phyloP scores from a whole-genome alignment of 352 stramenopile genomes.

The Pythium utonaiense region DNA sequence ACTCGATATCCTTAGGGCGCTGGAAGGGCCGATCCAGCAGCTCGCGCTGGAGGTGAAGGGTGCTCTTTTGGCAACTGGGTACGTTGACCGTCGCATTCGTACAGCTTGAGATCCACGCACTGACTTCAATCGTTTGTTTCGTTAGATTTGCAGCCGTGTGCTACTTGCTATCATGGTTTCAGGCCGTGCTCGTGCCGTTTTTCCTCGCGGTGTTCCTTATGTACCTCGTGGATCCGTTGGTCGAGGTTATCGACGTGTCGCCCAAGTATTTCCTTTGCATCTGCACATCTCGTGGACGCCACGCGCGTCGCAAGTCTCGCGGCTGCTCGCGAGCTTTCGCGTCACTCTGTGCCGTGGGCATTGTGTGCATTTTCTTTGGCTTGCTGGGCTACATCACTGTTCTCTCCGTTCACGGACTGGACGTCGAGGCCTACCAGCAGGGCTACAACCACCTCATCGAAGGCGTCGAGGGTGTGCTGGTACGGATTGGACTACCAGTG shows the following conservation, averaged over 20 bases:
- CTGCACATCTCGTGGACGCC: slow-evolving; percentile 73
- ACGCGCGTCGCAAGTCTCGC: slow-evolving; percentile 67
- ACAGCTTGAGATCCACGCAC: not conserved
- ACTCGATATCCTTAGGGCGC: slow-evolving; percentile 49
- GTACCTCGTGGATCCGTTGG: slow-evolving; percentile 85
- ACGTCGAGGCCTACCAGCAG: slow-evolving; percentile 78
- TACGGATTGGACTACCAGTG: slow-evolving; percentile 72
- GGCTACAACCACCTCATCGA: slow-evolving; percentile 76
- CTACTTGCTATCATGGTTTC: slow-evolving; percentile 85
- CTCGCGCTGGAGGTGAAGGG: slow-evolving; percentile 80
- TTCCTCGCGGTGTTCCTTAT: slow-evolving; percentile 89
- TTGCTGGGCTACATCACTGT: slow-evolving; percentile 87
- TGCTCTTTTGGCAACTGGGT: slow-evolving; percentile 78
- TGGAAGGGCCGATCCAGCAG: slow-evolving; percentile 66
- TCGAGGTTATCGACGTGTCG: slow-evolving; percentile 87
- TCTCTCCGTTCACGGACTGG: slow-evolving; percentile 78
- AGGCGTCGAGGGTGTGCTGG: slow-evolving; percentile 57
- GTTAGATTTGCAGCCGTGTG: slow-evolving; percentile 60
- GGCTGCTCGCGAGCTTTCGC: slow-evolving; percentile 82
- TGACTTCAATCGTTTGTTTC: not conserved
- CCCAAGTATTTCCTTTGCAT: slow-evolving; percentile 85
- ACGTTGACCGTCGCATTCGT: slow-evolving; percentile 2
- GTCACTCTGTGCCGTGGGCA: slow-evolving; percentile 75
- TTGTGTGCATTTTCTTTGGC: slow-evolving; percentile 86
- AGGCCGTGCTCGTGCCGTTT: slow-evolving; percentile 81